These are phyloP conservation scores for Colletotrichum sansevieriae DNA, from an alignment of 2,329 filamentous ascomycete species.

Conservation along the genomic window DNA sequence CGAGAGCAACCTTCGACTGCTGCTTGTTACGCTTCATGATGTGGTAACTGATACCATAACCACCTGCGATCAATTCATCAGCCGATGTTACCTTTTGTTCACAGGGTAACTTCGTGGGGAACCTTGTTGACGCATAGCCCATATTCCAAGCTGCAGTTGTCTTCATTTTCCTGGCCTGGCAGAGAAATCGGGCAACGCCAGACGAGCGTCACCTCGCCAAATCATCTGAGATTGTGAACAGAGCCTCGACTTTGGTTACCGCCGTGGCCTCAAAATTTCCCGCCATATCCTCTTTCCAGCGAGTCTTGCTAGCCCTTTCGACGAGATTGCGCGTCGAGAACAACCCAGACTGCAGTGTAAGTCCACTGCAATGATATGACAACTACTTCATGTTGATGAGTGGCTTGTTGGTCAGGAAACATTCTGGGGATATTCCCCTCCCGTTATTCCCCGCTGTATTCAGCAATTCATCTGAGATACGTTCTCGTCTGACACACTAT, in stretches of 20 bases:
- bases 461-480: conserved; percentile 30
- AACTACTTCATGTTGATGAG: background rate
- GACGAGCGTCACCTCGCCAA: background rate
- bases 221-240: conserved; percentile 19
- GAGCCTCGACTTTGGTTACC: conserved; percentile 29
- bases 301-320: conserved; percentile 25
- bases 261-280: conserved; percentile 23
- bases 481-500: background rate
- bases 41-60: conserved; percentile 19
- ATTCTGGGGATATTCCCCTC: background rate
- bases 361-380: background rate
- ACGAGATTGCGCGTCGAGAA: conserved; percentile 14
- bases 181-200: background rate
- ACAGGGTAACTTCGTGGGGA: conserved; percentile 1
- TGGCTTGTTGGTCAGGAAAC: background rate
- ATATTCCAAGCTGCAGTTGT: conserved; percentile 31
- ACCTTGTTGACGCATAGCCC: conserved; percentile 37
- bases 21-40: conserved; percentile 17
- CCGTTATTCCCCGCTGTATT: conserved; percentile 15
- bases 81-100: conserved; percentile 9
- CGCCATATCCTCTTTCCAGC: conserved; percentile 27
- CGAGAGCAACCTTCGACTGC: background rate
- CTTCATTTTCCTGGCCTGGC: conserved; percentile 13
- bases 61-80: conserved; percentile 24
- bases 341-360: background rate